phyloP scores from a whole-genome alignment of 2,329 filamentous ascomycete species.

The Cladorrhinum sp. region DNA sequence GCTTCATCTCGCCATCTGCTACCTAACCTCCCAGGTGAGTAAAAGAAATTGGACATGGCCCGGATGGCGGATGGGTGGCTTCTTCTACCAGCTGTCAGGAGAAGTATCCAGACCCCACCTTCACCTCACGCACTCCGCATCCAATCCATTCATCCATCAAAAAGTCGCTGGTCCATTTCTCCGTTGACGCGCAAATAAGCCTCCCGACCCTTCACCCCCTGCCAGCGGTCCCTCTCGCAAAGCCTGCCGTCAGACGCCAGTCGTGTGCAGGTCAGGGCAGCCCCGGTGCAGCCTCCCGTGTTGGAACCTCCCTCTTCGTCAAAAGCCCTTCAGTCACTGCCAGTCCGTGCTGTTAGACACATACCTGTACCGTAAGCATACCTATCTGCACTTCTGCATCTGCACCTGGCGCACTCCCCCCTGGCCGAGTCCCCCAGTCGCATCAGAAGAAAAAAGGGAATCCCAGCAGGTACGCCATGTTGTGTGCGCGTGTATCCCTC shows the following conservation, averaged over 20 bases:
- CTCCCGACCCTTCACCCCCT: conserved; percentile 13
- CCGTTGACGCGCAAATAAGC: conserved; percentile 19
- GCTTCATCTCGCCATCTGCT: background rate
- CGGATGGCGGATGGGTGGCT: background rate
- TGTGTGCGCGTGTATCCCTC: background rate
- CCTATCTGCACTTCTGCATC: background rate
- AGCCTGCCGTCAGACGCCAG: conserved; percentile 3
- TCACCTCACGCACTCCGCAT: conserved; percentile 7
- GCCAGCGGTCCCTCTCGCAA: conserved; percentile 5
- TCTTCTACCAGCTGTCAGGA: background rate
- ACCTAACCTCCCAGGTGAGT: background rate
- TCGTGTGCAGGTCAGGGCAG: conserved; percentile 6
- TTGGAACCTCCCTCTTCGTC: background rate
- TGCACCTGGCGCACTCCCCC: background rate
- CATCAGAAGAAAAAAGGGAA: background rate
- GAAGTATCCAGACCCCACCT: background rate
- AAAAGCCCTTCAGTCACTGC: background rate
- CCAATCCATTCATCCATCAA: background rate
- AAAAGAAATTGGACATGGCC: background rate
- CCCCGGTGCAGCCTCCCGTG: conserved; percentile 10
- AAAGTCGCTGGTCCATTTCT: conserved; percentile 2
- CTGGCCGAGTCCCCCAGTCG: background rate
- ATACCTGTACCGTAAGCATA: background rate
- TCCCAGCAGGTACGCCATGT: background rate
- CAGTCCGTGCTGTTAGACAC: conserved; percentile 1